Evolutionary conservation across 202 grass and related monocot genomes (phyloP).

Genomic region (Bolboschoenoplectus hybrid): DNA sequence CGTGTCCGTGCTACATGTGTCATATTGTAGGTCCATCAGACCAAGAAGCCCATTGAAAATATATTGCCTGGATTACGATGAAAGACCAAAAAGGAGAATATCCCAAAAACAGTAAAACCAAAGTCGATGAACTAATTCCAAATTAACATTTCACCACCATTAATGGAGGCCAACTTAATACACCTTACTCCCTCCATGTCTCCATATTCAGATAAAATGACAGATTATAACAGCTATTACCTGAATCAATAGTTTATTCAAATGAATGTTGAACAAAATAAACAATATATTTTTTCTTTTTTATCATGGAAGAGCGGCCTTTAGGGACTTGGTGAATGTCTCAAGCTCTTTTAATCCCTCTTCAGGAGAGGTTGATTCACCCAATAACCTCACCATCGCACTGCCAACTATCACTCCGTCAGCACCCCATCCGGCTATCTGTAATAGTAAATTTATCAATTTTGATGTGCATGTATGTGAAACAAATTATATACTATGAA

Average conservation of each 20-base stretch:
- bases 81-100: not conserved
- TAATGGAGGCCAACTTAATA: not conserved
- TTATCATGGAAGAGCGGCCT: conserved; percentile 66
- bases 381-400: conserved; percentile 74
- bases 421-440: conserved; percentile 65
- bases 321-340: conserved; percentile 64
- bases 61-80: not conserved
- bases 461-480: not conserved
- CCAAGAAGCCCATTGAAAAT: not conserved
- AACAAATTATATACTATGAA: not conserved
- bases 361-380: conserved; percentile 68
- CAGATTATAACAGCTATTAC: not conserved
- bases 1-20: not conserved
- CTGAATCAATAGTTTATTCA: conserved; percentile 32
- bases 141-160: not conserved
- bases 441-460: conserved; percentile 3
- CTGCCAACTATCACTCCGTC: conserved; percentile 42
- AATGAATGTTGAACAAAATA: conserved; percentile 1
- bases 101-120: not conserved
- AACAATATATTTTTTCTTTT: not conserved
- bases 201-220: conserved; percentile 23
- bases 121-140: not conserved
- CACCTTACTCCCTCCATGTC: not conserved
- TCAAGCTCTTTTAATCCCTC: conserved; percentile 87
- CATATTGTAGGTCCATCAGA: not conserved